Percentiles rank a stretch among this genome's conserved stretches.
Conservation (phyloP, 805 yeast species). For the Saturnispora sanitii region DNA sequence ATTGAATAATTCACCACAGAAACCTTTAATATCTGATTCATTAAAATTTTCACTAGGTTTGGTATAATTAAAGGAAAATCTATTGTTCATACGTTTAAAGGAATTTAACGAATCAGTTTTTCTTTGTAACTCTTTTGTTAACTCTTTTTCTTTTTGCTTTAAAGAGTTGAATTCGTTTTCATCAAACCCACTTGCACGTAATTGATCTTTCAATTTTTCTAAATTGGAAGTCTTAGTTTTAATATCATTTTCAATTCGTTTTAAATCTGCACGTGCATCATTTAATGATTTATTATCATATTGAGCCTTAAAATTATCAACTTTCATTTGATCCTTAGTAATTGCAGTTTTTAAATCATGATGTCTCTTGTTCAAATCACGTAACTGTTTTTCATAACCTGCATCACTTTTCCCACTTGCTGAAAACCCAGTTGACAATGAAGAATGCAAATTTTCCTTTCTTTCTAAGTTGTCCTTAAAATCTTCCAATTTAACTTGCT, state of each 20-base stretch:
- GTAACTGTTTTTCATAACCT: conserved; percentile 68
- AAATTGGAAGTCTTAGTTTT: conserved; percentile 32
- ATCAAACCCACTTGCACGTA: conserved; percentile 50
- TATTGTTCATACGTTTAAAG: conserved; percentile 54
- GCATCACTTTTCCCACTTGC: conserved; percentile 66
- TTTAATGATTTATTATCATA: conserved; percentile 34
- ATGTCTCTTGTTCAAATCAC: conserved; percentile 47
- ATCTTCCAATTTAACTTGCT: conserved; percentile 35
- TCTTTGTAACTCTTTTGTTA: conserved; percentile 36
- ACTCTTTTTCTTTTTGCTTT: conserved; percentile 33
- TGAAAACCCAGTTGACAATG: conserved; percentile 83
- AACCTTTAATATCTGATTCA: conserved; percentile 62
- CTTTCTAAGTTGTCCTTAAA: conserved; percentile 39
- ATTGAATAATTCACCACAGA: conserved; percentile 76
- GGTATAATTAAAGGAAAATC: conserved; percentile 65
- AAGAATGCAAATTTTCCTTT: conserved; percentile 72
- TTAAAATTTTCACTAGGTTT: conserved; percentile 56
- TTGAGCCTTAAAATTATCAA: conserved; percentile 50
- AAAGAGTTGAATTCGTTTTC: conserved; percentile 35
- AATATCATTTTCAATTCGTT: conserved; percentile 38
- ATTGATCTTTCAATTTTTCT: conserved; percentile 29
- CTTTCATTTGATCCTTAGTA: conserved; percentile 50
- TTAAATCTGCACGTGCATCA: conserved; percentile 32
- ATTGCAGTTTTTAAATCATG: conserved; percentile 45
- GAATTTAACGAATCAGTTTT: conserved; percentile 40